Evolutionary conservation across 2,329 filamentous ascomycete genomes (phyloP), one percentile per base, ranked within the genome.

Genomic region (Penicillium nordicum): DNA sequence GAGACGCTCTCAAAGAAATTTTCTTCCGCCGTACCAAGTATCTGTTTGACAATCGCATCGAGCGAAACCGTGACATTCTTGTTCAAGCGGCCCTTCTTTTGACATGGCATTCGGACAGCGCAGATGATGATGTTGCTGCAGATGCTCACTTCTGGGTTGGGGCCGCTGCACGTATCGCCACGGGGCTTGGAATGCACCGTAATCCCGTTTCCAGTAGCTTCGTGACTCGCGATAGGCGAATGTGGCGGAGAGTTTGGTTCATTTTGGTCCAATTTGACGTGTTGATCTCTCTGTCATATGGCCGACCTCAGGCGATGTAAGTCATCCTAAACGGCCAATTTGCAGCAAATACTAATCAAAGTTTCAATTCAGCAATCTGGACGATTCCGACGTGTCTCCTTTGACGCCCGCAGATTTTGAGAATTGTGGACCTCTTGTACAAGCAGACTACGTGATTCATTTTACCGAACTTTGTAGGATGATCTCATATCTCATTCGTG

Each of bases 101-200:
- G 50, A 83, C 80, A 2, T 84, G 82, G 82, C 79, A 82, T 59
- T 79, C 80, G 1, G 80, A 84, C 47, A 69, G 68, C 9, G 77
- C 79, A 14, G 79, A 80, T 25, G 82, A 84, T 59, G 80, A 83
- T 64, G 78, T 83, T 7, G 72, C 80, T 5, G 78, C 80, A 38
- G 83, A 84, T 60, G 77, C 79, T 16, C 82, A 76, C 59, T 72
- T 77, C 57, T 84, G 81, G 81, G 73, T 83, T 7, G 82, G 82
- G 2, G 73, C 81, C 4, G 82, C 80, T 5, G 75, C 75, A 18
- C 75, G 81, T 5, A 81, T 79, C 34, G 81, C 80, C 2, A 77
- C 79, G 0, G 81, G 81, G 0, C 69, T 83, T 51, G 81, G 81
- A n/a, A 82, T 84, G 79, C 81, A 78, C 63, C 74, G 76, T 27